Evolutionary conservation across 169 alveolate genomes (phyloP), one percentile per base, ranked within the genome.

Genomic region (Plasmodium vinckei): DNA sequence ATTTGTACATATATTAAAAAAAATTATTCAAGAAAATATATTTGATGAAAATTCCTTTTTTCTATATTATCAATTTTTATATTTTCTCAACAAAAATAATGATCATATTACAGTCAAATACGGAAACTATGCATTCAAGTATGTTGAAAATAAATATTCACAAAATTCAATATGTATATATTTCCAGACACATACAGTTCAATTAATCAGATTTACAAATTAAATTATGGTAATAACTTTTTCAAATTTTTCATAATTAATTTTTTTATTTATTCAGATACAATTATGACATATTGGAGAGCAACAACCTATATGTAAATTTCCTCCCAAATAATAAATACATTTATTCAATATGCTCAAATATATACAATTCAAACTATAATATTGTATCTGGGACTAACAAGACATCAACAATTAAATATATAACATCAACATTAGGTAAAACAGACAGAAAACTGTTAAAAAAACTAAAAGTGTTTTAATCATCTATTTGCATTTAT

Each of bases 381-480:
- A 82, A 67, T 51, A 67, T 82, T n/a, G 9, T 82, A 46, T 39
- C 63, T 17, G 90, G 90, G 27, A 49, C 54, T 9, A 82, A 82
- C 82, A 82, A 67, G 65, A 57, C 71, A 15, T 82, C 84, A 46
- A 82, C 90, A 12, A 65, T 82, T 13, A 21, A 49, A 19, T 82
- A 82, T 42, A 82, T 82, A 59, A 82, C 90, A 21, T 82, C 90
- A 3, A 54, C 90, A 53, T 46, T 82, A 54, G 90, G 90, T 82
- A 82, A 67, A 47, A 9, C 59, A 4, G 15, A n/a, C 53, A 21
- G n/a, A 47, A 60, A 56, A n/a, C 25, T 0, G 0, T 1, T 15
- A 51, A n/a, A 51, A 51, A n/a, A 51, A 13, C 59, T 51, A 51
- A n/a, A 13, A 13, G 10, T n/a, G 10, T 5, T 59, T 19, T 70